Evolutionary conservation across 805 yeast genomes (phyloP).

Genomic region (Candida sphagnicola): DNA sequence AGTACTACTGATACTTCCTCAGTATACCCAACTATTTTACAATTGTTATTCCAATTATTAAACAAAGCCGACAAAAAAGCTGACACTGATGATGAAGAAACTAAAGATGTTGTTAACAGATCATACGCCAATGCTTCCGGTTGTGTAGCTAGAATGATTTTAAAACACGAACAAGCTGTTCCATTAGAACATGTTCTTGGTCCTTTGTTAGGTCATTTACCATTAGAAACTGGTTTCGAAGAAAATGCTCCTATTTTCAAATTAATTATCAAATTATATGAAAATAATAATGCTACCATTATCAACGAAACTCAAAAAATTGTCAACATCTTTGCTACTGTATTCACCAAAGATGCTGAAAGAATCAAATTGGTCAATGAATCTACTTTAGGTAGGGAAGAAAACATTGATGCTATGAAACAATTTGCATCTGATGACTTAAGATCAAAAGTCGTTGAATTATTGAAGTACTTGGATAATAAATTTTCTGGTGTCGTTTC

Average conservation of each 20-base stretch:
- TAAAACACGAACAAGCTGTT: constrained; percentile 65
- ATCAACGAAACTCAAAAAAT: constrained; percentile 56
- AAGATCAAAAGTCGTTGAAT: constrained; percentile 59
- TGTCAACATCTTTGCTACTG: constrained; percentile 62
- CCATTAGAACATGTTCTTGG: constrained; percentile 71
- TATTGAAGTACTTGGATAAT: constrained; percentile 69
- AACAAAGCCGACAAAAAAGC: constrained; percentile 58
- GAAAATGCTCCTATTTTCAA: constrained; percentile 90
- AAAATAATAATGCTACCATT: constrained; percentile 53
- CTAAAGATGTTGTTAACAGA: constrained; percentile 74
- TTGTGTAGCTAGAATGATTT: constrained; percentile 88
- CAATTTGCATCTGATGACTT: constrained; percentile 74
- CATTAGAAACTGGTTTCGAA: constrained; percentile 83
- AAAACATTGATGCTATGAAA: constrained; percentile 67
- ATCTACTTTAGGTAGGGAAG: constrained; percentile 83
- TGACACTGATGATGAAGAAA: constrained; percentile 57
- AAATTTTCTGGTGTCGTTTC: constrained; percentile 63
- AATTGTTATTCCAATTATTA: constrained; percentile 74
- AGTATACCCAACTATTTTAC: constrained; percentile 66
- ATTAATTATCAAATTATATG: constrained; percentile 69
- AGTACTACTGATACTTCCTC: constrained; percentile 56
- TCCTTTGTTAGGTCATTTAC: constrained; percentile 77
- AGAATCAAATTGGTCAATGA: constrained; percentile 64
- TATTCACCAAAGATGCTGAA: constrained; percentile 73
- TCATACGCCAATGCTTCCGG: constrained; percentile 94